Conservation (phyloP, 345 rosid genomes). For the Linum trigynum region DNA sequence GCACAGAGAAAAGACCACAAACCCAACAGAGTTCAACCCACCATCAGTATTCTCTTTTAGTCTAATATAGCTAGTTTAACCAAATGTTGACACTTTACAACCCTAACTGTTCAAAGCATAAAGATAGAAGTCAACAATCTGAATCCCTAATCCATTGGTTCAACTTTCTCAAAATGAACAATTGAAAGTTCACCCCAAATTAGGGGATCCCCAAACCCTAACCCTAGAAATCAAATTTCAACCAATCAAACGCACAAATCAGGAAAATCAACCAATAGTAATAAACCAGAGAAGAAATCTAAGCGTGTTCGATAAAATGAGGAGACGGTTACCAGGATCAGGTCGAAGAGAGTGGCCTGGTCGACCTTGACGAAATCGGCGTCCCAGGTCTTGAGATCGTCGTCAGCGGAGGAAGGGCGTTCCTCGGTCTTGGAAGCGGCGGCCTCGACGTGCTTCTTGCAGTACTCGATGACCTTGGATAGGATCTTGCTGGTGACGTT, state of each 20-base stretch:
- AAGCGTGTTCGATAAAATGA: background rate
- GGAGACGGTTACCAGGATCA: conserved; percentile 14
- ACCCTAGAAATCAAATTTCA: background rate
- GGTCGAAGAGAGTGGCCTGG: conserved; percentile 22
- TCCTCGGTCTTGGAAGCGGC: conserved; percentile 1
- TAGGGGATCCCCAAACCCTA: background rate
- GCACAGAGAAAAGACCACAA: background rate
- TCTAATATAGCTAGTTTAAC: no score
- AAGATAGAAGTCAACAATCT: background rate
- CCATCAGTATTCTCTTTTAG: background rate
- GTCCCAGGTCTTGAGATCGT: conserved; percentile 18
- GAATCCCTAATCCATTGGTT: background rate
- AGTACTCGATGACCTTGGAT: conserved; percentile 26
- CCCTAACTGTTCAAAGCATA: background rate
- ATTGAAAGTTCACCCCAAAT: background rate
- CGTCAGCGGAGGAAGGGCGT: background rate
- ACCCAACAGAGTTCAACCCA: background rate
- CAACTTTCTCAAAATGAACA: background rate
- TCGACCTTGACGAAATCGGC: conserved; percentile 27
- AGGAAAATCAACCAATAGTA: background rate
- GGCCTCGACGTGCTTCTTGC: conserved; percentile 24
- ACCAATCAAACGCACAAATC: background rate
- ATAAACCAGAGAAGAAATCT: background rate
- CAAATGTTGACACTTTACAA: background rate
- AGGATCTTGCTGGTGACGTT: conserved; percentile 24